These are phyloP conservation scores for Psilocybe mexicana DNA, from an alignment of 1,284 basidiomycete genomes.

Conservation along the genomic window DNA sequence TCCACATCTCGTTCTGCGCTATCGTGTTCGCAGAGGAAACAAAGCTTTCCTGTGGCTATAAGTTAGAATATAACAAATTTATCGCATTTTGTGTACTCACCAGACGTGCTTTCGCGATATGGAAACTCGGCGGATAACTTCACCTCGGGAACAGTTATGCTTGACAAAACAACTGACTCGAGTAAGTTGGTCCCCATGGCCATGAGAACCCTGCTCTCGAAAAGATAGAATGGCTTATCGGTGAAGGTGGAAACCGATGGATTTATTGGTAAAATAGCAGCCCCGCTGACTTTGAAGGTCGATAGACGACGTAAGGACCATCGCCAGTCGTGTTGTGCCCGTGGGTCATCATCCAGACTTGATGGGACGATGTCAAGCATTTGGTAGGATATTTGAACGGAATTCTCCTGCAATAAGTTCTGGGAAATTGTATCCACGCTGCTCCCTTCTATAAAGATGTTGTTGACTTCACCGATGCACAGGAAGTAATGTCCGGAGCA, in stretches of 20 bases:
- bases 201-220: not conserved
- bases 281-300: not conserved
- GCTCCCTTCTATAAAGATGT: slow-evolving; percentile 16
- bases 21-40: too few species aligned
- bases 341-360: slow-evolving; percentile 22
- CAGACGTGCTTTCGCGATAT: not conserved
- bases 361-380: slow-evolving; percentile 22
- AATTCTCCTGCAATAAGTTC: slow-evolving; percentile 20
- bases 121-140: not conserved
- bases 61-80: not conserved
- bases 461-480: slow-evolving; percentile 27
- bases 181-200: not conserved
- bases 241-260: not conserved
- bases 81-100: not conserved
- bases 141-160: not conserved
- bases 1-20: not conserved
- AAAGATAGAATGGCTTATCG: not conserved
- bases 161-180: not conserved
- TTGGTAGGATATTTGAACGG: slow-evolving; percentile 23
- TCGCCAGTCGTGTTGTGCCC: slow-evolving; percentile 22
- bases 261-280: not conserved
- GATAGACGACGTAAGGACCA: slow-evolving; percentile 1
- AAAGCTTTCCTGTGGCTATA: not conserved
- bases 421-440: slow-evolving; percentile 18
- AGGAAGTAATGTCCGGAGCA: slow-evolving; percentile 24